phyloP scores from a whole-genome alignment of 371 early-diverging fungal species.

The Mucor sp. region DNA sequence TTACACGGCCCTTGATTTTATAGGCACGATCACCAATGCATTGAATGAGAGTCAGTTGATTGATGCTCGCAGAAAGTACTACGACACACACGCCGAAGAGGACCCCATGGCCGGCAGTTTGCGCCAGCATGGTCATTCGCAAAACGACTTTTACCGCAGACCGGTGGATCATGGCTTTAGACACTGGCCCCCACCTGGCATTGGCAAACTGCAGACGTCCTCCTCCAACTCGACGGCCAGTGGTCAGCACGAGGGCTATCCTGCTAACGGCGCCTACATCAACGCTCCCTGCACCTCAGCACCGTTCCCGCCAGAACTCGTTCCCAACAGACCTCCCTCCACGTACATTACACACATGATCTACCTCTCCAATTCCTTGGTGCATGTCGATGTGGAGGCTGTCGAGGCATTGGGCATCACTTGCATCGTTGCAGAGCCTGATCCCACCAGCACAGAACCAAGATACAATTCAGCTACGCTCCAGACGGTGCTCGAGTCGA shows the following conservation, averaged over 20 bases:
- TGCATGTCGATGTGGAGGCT: constrained; percentile 56
- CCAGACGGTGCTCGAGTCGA: constrained; percentile 12
- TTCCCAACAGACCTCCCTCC: constrained; percentile 52
- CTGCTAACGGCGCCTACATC: constrained; percentile 6
- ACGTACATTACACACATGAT: constrained; percentile 72
- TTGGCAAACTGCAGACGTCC: constrained; percentile 2
- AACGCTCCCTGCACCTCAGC: constrained; percentile 3
- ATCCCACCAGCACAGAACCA: constrained; percentile 21
- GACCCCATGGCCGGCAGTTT: constrained; percentile 6
- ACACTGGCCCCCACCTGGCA: constrained; percentile 34
- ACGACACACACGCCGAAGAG: constrained; percentile 31
- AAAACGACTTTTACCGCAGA: constrained; percentile 18
- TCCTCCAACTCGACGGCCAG: not conserved
- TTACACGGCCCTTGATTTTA: constrained; percentile 73
- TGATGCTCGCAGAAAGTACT: constrained; percentile 47
- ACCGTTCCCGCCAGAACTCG: constrained; percentile 40
- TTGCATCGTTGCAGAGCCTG: constrained; percentile 47
- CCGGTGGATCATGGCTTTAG: constrained; percentile 35
- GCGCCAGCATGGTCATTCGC: constrained; percentile 7
- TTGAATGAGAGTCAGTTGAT: constrained; percentile 60
- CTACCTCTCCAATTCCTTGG: constrained; percentile 61
- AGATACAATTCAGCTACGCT: constrained; percentile 17
- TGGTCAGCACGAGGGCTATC: constrained; percentile 26
- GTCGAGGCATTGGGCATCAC: constrained; percentile 64
- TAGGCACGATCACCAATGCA: constrained; percentile 67